Evolutionary conservation across 2,329 filamentous ascomycete genomes (phyloP), one percentile per base, ranked within the genome.

Genomic region (Apiospora phragmitis): DNA sequence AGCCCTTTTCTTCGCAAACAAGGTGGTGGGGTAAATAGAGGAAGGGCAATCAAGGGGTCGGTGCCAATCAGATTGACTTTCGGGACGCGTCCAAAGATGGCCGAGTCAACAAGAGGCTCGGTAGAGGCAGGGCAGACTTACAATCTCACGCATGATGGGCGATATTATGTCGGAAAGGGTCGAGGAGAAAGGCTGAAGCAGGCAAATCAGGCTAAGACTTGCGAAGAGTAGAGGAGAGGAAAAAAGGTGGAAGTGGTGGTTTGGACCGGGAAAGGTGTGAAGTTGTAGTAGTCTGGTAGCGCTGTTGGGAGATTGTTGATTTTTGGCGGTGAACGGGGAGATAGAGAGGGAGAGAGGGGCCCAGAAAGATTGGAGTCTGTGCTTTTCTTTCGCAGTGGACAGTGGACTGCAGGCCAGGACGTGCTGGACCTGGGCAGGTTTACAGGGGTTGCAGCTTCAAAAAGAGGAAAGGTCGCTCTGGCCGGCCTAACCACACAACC

Each of bases 141-240:
- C 90, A 81, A 92, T 92, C 86, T 92, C 90, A 90, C 90, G 90
- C 90, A 92, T 92, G 76, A 85, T 91, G 89, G 80, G 79, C 79
- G 78, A 77, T 75, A 73, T 75, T 73, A 72, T 76, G 74, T 73
- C 71, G 71, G 72, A 78, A 73, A 75, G 47, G 47, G 66, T 67
- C 38, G 62, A 42, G 72, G 70, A 68, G 72, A 76, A 75, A 72
- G 71, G 76, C 70, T 72, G 75, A 74, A 73, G 74, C 74, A 76
- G 74, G 70, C 70, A 73, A 70, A 71, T 74, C 70, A 75, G 71
- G 41, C 69, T 70, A 65, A 69, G 72, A 65, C 38, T 67, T 67
- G 65, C 38, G 41, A 45, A 67, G 65, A 29, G 38, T 66, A 69
- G 62, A 66, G 69, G 65, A 41, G 67, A 69, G 59, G 49, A 69